Evolutionary conservation across 176 grass and related monocot species (phyloP).

Genomic region (Cymbopogon citratus): DNA sequence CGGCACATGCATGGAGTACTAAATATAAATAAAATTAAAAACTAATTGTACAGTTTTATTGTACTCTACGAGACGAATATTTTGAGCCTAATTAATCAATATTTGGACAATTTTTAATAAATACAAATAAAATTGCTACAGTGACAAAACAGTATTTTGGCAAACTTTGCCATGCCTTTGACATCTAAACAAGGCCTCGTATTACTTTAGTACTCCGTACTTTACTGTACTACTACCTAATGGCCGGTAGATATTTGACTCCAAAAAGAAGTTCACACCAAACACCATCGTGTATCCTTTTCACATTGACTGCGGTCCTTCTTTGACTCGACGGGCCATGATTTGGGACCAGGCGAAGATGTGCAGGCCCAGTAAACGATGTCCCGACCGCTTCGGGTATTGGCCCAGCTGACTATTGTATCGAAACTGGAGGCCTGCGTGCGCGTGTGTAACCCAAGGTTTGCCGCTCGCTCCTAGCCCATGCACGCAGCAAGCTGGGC

Average conservation of each 20-base stretch:
- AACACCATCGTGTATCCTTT: not conserved
- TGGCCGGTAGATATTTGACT: not conserved
- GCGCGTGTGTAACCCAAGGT: not conserved
- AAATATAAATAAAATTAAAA: no score
- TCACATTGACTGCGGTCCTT: not conserved
- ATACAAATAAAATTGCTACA: no score
- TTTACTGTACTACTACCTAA: not conserved
- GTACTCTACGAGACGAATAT: no score
- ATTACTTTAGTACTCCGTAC: not conserved
- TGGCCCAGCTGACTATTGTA: not conserved
- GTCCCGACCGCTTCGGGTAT: not conserved
- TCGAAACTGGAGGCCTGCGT: not conserved
- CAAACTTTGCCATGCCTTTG: no score
- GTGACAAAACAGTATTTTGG: no score
- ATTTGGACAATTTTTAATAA: no score
- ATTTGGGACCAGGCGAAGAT: not conserved
- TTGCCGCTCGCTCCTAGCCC: not conserved
- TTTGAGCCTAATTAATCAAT: no score
- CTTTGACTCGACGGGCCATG: not conserved
- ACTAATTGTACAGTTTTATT: no score
- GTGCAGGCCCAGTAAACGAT: not conserved
- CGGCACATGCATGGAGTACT: no score
- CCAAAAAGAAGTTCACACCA: no score
- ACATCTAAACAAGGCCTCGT: no score
- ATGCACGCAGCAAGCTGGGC: not conserved